Base-by-base conservation (phyloP, 768 basidiomycete genomes). In the Naganishia antarctica region DNA sequence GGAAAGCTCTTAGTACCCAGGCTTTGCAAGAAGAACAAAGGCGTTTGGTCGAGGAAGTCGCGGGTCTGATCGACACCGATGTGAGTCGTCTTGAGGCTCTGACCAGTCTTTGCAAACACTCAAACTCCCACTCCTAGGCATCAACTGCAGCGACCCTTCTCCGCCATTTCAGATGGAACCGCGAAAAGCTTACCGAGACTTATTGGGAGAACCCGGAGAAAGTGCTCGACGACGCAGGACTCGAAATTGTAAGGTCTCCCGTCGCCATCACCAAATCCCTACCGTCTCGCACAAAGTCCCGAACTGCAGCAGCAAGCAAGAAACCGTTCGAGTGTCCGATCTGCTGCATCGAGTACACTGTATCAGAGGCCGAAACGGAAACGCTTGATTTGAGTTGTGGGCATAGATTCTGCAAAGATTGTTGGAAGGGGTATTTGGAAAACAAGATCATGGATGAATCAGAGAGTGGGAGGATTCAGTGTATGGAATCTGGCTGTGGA, bases 181-280 rank as follows among this genome's bases (percentile, higher is more conserved):
- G 90, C 74, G 96, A 99, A 76, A 86, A 87, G 62, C 83, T 99
- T 23, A 90, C 91, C 70, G 94, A 98, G 80, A 88, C 90, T 76
- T 98, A 90, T 79, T 96, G 96, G 91, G 94, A 97, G 71, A 89
- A 91, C 65, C 84, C 90, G 0, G 81, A 85, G 21, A 79, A 80
- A 8, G 83, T 92, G 16, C 84, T 87, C 29, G 81, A 84, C 28
- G 83, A 84, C 7, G 91, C 93, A 0, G 96, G 94, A 3, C 82
- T 88, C 1, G 72, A 71, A 31, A 74, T 74, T 9, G 81, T 77
- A 57, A 80, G 72, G 64, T 84, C 79, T n/a, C 72, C 78, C 3
- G 69, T 78, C 9, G 70, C 75, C 26, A 61, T 73, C 25, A 69
- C 75, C 25, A 65, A 65, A 32, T 63, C 58, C 76, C 73, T 84